phyloP scores from a whole-genome alignment of 352 stramenopile genomes.

The Globisporangium cystogenes region DNA sequence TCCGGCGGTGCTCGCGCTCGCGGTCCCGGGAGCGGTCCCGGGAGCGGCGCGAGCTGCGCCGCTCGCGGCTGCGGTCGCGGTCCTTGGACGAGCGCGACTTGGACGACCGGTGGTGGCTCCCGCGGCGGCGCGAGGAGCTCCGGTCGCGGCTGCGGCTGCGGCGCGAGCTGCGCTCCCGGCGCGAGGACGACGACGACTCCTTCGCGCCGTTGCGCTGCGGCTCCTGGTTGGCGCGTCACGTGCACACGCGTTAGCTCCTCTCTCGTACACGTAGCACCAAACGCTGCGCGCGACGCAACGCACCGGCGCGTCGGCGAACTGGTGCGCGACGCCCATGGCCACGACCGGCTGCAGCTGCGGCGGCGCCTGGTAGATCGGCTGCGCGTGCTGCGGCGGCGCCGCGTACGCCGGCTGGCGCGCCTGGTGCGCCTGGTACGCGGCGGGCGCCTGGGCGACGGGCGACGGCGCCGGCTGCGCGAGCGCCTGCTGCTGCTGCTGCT shows the following conservation, averaged over 20 bases:
- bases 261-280: too few relatives aligned
- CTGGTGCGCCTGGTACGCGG: constrained; percentile 24
- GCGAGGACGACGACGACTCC: not conserved
- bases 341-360: constrained; percentile 9
- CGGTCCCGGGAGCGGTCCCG: constrained; percentile 16
- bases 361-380: constrained; percentile 8
- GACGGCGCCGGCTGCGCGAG: constrained; percentile 23
- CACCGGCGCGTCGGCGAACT: constrained; percentile 65
- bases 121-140: constrained; percentile 38
- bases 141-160: constrained; percentile 17
- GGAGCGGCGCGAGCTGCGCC: constrained; percentile 11
- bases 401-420: constrained; percentile 4
- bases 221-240: too few relatives aligned
- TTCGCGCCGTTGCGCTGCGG: constrained; percentile 8
- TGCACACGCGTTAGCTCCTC: too few relatives aligned
- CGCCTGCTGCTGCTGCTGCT: constrained; percentile 48
- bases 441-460: constrained; percentile 14
- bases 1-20: constrained; percentile 31
- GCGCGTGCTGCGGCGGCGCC: constrained; percentile 2
- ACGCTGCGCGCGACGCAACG: too few relatives aligned
- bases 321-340: constrained; percentile 15
- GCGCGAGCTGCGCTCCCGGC: constrained; percentile 8
- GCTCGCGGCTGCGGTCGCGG: constrained; percentile 3
- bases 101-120: constrained; percentile 23
- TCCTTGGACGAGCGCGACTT: constrained; percentile 22